Conservation (phyloP, 177 flowering plant species). For the Telopea speciosissima region DNA sequence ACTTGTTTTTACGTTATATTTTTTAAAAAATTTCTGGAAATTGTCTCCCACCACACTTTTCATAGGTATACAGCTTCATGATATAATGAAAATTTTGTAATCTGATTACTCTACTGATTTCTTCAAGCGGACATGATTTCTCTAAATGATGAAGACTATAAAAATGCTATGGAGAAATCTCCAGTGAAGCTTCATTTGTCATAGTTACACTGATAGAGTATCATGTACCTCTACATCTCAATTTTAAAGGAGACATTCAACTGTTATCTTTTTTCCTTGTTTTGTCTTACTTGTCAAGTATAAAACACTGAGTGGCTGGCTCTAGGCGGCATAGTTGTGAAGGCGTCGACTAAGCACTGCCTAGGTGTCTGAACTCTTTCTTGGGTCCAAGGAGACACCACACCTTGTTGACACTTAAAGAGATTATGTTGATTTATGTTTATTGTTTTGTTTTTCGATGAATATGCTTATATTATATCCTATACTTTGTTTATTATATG, state of each 20-base stretch:
- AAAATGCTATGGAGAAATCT: conserved; percentile 13
- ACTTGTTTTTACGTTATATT: neutral
- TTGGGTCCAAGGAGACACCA: too few species aligned
- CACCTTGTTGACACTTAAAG: too few species aligned
- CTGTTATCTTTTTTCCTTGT: neutral
- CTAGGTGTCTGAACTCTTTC: too few species aligned
- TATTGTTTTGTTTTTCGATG: too few species aligned
- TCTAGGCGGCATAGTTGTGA: too few species aligned
- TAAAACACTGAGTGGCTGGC: neutral
- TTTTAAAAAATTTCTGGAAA: too few species aligned
- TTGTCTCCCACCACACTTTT: neutral
- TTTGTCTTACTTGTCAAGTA: too few species aligned
- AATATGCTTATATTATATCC: too few species aligned
- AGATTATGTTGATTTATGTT: too few species aligned
- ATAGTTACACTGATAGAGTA: conserved; percentile 25
- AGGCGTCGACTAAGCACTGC: too few species aligned
- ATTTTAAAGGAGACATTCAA: neutral
- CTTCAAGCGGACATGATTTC: neutral
- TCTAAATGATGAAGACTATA: conserved; percentile 12
- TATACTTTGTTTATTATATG: too few species aligned
- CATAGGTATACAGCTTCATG: neutral
- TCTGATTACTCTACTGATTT: neutral
- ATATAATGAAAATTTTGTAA: too few species aligned
- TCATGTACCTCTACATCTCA: neutral
- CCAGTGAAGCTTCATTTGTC: conserved; percentile 22